Conservation (phyloP, 1,284 basidiomycete genomes). For the Apiotrichum montevideense region DNA sequence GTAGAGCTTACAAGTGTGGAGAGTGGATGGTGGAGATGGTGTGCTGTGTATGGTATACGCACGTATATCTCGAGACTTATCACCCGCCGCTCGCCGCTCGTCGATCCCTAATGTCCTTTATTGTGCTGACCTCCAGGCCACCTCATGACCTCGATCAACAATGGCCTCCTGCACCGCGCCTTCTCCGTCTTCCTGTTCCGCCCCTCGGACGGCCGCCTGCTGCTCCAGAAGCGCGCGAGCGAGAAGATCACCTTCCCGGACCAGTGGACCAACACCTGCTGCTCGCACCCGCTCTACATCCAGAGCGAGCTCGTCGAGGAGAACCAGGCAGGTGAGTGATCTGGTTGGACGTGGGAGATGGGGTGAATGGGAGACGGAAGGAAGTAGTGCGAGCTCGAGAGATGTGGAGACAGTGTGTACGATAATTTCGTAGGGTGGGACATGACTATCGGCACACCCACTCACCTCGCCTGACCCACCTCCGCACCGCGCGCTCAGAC, state of each 20-base stretch:
- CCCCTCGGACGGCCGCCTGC: slow-evolving; percentile 85
- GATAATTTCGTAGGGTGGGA: too few species aligned
- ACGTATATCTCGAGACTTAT: too few species aligned
- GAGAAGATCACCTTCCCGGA: slow-evolving; percentile 99
- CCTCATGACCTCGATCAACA: slow-evolving; percentile 94
- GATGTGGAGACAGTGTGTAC: too few species aligned
- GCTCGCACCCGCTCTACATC: slow-evolving; percentile 80
- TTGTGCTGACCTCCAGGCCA: slow-evolving; percentile 59
- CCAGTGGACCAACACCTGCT: slow-evolving; percentile 99
- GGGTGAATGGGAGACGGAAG: too few species aligned
- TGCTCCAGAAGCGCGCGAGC: slow-evolving; percentile 87
- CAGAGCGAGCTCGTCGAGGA: slow-evolving; percentile 71
- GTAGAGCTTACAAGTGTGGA: slow-evolving; percentile 31
- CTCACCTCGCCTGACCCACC: neutral
- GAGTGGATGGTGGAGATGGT: too few species aligned
- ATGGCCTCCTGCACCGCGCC: slow-evolving; percentile 91
- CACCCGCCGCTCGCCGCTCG: too few species aligned
- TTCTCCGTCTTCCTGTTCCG: slow-evolving; percentile 98
- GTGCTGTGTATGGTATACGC: too few species aligned
- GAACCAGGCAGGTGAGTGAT: slow-evolving; percentile 60
- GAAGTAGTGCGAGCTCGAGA: too few species aligned
- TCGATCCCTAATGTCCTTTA: too few species aligned
- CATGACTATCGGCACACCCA: neutral
- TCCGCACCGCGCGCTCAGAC: too few species aligned
- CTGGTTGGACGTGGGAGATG: too few species aligned